A percentile compares a stretch with the other conserved stretches of the same genome.
Evolutionary conservation across 1,284 basidiomycete species (phyloP).

Genomic region (Rhodotorula sp.): DNA sequence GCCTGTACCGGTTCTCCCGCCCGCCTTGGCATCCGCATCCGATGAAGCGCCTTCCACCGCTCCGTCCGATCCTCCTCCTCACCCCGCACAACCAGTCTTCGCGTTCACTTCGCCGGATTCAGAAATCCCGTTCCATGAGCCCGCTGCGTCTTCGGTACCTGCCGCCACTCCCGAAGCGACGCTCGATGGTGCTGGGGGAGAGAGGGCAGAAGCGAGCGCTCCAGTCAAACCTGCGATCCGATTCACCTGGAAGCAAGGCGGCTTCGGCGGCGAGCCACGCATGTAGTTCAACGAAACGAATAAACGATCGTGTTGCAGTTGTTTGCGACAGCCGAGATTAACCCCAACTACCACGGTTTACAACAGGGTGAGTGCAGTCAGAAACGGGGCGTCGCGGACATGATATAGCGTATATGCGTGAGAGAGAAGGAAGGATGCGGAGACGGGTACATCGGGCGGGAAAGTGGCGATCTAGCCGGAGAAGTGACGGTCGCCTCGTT

Average conservation of each 20-base stretch:
- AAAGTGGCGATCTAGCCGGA: too few species aligned
- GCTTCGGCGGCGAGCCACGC: slow-evolving; percentile 17
- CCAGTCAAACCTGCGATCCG: slow-evolving; percentile 11
- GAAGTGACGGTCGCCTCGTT: too few species aligned
- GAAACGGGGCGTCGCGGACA: too few species aligned
- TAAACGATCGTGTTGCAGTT: neutral
- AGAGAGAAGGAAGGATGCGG: too few species aligned
- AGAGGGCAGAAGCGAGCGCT: neutral
- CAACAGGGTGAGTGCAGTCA: too few species aligned
- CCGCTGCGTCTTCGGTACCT: too few species aligned
- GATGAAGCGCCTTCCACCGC: neutral
- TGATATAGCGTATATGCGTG: too few species aligned
- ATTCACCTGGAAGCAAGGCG: slow-evolving; percentile 37
- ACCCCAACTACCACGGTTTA: too few species aligned
- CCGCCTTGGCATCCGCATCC: neutral
- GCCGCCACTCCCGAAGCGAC: neutral
- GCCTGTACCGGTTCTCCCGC: neutral
- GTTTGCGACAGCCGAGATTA: too few species aligned
- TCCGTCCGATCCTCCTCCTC: neutral
- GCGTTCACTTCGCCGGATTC: neutral
- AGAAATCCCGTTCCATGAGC: too few species aligned
- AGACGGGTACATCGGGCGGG: too few species aligned
- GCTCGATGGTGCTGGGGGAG: neutral
- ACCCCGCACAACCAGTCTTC: too few species aligned
- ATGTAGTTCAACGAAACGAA: neutral